phyloP scores from a whole-genome alignment of 108 stramenopile species.

The Bacterosira constricta region DNA sequence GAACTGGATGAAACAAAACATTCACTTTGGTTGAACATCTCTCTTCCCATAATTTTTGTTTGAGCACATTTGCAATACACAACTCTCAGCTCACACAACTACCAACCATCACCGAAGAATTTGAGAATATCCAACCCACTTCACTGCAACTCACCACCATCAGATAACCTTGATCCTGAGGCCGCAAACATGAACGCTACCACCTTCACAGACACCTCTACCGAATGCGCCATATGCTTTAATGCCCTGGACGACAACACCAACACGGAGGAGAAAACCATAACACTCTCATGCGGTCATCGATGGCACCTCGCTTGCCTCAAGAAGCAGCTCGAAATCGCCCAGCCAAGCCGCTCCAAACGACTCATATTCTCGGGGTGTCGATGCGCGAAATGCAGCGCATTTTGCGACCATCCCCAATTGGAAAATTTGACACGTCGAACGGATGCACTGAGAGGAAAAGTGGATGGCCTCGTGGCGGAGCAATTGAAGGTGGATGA shows the following conservation, averaged over 20 bases:
- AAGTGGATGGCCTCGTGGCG: slow-evolving; percentile 56
- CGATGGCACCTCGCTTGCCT: slow-evolving; percentile 63
- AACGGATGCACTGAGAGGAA: slow-evolving; percentile 54
- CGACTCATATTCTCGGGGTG: slow-evolving; percentile 68
- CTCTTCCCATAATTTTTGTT: too few species aligned
- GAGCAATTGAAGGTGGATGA: slow-evolving; percentile 57
- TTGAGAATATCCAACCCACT: too few species aligned
- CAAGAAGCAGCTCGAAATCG: slow-evolving; percentile 54
- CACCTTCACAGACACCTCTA: slow-evolving; percentile 56
- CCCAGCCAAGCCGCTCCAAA: slow-evolving; percentile 42
- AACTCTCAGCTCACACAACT: too few species aligned
- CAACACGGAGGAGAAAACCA: slow-evolving; percentile 30
- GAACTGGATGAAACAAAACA: too few species aligned
- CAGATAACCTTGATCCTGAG: too few species aligned
- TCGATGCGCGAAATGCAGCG: slow-evolving; percentile 70
- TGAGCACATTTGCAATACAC: too few species aligned
- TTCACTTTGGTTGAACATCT: too few species aligned
- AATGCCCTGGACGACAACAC: slow-evolving; percentile 29
- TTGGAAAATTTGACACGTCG: slow-evolving; percentile 59
- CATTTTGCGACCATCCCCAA: slow-evolving; percentile 53
- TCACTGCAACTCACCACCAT: too few species aligned
- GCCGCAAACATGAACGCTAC: slow-evolving; percentile 3
- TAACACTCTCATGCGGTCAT: slow-evolving; percentile 65
- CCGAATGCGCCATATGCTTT: slow-evolving; percentile 75
- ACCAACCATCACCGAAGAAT: too few species aligned